A percentile compares a stretch with the other conserved stretches of the same genome.
Conservation (phyloP, 2,329 filamentous ascomycete species). For the Macrophomina pseudophaseolina region DNA sequence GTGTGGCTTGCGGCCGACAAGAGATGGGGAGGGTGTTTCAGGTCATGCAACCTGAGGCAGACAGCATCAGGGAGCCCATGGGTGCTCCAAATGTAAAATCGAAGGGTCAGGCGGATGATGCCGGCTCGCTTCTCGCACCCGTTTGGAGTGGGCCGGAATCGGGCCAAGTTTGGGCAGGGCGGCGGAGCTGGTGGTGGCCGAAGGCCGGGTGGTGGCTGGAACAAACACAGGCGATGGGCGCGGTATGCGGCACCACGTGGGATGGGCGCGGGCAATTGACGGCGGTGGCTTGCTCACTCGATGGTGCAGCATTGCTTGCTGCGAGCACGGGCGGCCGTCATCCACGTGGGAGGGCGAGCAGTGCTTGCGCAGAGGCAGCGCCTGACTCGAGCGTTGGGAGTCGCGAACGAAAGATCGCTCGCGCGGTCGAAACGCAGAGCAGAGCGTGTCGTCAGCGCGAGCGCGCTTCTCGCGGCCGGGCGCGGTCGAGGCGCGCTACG, state of each 20-base stretch:
- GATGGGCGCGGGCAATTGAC: neutral
- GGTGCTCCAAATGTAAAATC: neutral
- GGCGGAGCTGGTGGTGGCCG: neutral
- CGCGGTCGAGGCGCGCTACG: neutral
- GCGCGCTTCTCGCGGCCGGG: neutral
- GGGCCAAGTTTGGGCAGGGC: neutral
- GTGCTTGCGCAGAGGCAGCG: neutral
- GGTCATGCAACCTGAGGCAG: slow-evolving; percentile 7
- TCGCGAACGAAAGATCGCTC: slow-evolving; percentile 10
- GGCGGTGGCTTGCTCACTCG: slow-evolving; percentile 7
- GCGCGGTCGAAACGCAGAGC: neutral
- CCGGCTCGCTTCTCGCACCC: neutral
- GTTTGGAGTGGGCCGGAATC: neutral
- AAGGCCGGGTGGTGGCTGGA: neutral
- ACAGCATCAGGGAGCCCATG: neutral
- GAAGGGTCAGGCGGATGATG: neutral
- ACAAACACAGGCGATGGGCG: too few relatives aligned
- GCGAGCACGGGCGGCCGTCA: neutral
- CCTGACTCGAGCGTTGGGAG: neutral
- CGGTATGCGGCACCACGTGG: slow-evolving; percentile 4
- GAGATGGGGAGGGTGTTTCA: slow-evolving; percentile 10
- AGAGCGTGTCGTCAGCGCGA: neutral
- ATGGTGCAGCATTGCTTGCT: neutral
- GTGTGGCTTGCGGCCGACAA: neutral
- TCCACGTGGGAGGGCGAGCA: slow-evolving; percentile 4